Base-by-base conservation (phyloP, 2,329 filamentous ascomycete genomes). In the Didymella arachidicola region DNA sequence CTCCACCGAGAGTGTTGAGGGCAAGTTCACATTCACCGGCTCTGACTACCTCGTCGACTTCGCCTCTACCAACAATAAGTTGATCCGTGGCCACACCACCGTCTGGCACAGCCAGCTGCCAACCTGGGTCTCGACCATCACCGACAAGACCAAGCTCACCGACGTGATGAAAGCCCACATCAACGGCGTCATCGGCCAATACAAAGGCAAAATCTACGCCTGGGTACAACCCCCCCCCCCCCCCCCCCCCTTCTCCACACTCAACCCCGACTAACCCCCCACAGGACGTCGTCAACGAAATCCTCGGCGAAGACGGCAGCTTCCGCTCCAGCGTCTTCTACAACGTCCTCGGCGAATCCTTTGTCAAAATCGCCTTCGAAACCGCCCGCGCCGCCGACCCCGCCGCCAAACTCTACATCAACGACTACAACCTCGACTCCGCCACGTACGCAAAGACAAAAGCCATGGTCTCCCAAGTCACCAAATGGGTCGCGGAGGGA, bases 401-500 rank as follows among this genome's bases (percentile, higher is more conserved):
- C 2, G 68, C 77, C 55, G 88, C 87, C 2, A 89, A 88, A 77
- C 81, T 92, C 38, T 93, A 90, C 80, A 90, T 92, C 78, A 93
- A 92, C 77, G 89, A 92, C 70, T 82, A 81, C 72, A 83, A 82
- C 79, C 83, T 90, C 51, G 88, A 90, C 77, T 80, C 76, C 42
- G 82, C 87, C 18, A 81, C 67, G 64, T 83, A 83, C 67, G 79
- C 82, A 62, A 92, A 92, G 80, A 80, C 80, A 4, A 78, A 74
- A 16, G 81, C 77, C 45, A 85, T 89, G 79, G 80, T 84, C 4
- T 73, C 71, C 34, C 79, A 87, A 68, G 88, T 92, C 64, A 84
- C 84, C 69, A 83, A 86, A 70, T 90, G 87, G 87, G 68, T 86
- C 48, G 81, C 81, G 0, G 81, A 80, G 1, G 89, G 88, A 53